phyloP scores from a whole-genome alignment of 1,284 basidiomycete species.

The Austroboletus novae-zelandiae region DNA sequence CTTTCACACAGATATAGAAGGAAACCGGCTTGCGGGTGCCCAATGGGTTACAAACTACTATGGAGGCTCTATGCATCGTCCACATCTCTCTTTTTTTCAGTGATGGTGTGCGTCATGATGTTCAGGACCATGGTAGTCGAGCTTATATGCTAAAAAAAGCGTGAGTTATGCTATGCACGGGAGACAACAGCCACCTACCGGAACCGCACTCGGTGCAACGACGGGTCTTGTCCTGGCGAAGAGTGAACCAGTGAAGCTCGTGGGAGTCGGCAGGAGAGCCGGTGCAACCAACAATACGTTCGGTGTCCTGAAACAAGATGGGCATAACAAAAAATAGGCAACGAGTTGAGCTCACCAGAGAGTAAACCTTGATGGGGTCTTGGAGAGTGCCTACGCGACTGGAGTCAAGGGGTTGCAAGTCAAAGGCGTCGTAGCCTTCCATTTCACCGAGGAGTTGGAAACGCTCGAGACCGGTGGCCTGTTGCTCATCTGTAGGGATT shows the following conservation, averaged over 20 bases:
- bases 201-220: conserved; percentile 93
- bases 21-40: conserved; percentile 4
- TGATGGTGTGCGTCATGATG: conserved; percentile 44
- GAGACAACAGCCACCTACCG: conserved; percentile 45
- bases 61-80: conserved; percentile 13
- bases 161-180: conserved; percentile 6
- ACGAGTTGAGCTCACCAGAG: conserved; percentile 62
- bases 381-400: conserved; percentile 86
- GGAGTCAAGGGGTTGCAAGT: conserved; percentile 83
- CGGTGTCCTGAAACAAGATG: conserved; percentile 54
- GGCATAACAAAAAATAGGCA: neutral
- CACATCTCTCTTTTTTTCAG: conserved; percentile 15
- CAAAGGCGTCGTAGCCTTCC: conserved; percentile 90
- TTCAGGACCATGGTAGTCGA: conserved; percentile 57
- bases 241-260: conserved; percentile 81
- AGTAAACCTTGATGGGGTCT: conserved; percentile 87
- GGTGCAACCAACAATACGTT: conserved; percentile 88
- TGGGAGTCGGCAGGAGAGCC: conserved; percentile 91
- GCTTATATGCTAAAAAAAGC: conserved; percentile 46
- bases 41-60: conserved; percentile 19
- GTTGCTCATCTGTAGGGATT: conserved; percentile 82
- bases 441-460: conserved; percentile 89
- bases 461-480: conserved; percentile 96
- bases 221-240: conserved; percentile 63
- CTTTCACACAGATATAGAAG: neutral